Evolutionary conservation across 2,329 filamentous ascomycete genomes (phyloP), one percentile per base, ranked within the genome.

Genomic region (Monilinia vaccinii-corymbosi): DNA sequence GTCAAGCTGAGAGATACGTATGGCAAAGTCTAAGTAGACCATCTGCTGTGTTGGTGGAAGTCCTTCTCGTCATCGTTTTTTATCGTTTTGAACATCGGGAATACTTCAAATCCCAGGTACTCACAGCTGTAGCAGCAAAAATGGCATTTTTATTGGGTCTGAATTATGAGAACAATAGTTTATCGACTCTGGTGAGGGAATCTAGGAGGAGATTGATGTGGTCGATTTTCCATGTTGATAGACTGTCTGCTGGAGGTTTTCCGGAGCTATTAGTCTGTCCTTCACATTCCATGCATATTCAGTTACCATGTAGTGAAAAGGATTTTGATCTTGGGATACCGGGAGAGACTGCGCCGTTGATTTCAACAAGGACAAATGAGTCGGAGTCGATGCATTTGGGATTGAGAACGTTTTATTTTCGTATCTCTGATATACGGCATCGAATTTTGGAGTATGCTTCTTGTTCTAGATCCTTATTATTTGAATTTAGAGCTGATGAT

Each of bases 251-350:
- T 42, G 40, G 56, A 10, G 56, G 56, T 13, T 59, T 59, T 23
- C 56, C 56, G 21, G 56, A 59, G 36, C 53, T 59, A 21, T 32
- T 59, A 38, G 56, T 59, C 13, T 59, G 56, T 53, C 48, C 56
- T 36, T 59, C 56, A 3, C 56, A 59, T 45, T 52, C 56, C 21
- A 52, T 59, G 48, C 56, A 59, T 46, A 59, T 59, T 46, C 56
- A 59, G 28, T 36, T 59, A 21, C 56, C 56, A 16, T 59, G 56
- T 36, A 59, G 48, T 46, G 56, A 59, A 23, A 59, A 59, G 23
- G 56, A 59, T 31, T 59, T 59, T n/a, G 56, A 59, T 53, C 48
- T 59, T 45, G 56, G 47, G 23, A 59, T 59, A 53, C 56, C 56
- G 18, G 56, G 56, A n/a, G 56, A 59, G 48, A 59, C 48, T n/a